A percentile compares a stretch with the other conserved stretches of the same genome.
Evolutionary conservation across 805 yeast genomes (phyloP).

Genomic region (Wickerhamiella parazyma): DNA sequence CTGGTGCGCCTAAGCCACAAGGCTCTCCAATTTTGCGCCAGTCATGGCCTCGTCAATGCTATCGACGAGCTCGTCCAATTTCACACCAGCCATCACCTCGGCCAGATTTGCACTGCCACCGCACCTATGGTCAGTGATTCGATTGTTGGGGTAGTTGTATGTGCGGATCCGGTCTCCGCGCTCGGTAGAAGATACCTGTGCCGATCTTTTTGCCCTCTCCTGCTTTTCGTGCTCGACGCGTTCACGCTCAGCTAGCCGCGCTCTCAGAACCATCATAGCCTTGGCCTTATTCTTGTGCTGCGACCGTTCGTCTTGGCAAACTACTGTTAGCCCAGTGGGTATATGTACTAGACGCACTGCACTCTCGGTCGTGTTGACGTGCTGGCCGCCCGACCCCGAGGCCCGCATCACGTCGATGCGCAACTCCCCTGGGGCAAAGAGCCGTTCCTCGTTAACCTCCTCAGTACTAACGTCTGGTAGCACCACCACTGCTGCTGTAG

Average conservation of each 20-base stretch:
- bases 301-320: conserved; percentile 89
- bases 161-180: conserved; percentile 89
- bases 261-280: conserved; percentile 70
- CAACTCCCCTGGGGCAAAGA: conserved; percentile 74
- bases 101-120: conserved; percentile 69
- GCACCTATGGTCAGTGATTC: conserved; percentile 90
- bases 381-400: conserved; percentile 96
- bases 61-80: conserved; percentile 41
- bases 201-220: conserved; percentile 55
- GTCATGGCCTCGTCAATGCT: conserved; percentile 34
- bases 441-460: conserved; percentile 45
- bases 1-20: too few species aligned
- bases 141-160: conserved; percentile 81
- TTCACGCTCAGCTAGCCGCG: conserved; percentile 73
- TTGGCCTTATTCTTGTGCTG: conserved; percentile 90
- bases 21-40: too few species aligned
- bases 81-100: conserved; percentile 47
- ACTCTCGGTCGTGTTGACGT: conserved; percentile 92
- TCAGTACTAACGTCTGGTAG: conserved; percentile 45
- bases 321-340: conserved; percentile 79
- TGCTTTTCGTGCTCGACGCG: conserved; percentile 47
- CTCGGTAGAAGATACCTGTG: conserved; percentile 79
- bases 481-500: conserved; percentile 91
- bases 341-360: conserved; percentile 88
- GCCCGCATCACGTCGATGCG: conserved; percentile 96